Base-by-base conservation (phyloP, 768 basidiomycete genomes). In the Tylopilus sp. region DNA sequence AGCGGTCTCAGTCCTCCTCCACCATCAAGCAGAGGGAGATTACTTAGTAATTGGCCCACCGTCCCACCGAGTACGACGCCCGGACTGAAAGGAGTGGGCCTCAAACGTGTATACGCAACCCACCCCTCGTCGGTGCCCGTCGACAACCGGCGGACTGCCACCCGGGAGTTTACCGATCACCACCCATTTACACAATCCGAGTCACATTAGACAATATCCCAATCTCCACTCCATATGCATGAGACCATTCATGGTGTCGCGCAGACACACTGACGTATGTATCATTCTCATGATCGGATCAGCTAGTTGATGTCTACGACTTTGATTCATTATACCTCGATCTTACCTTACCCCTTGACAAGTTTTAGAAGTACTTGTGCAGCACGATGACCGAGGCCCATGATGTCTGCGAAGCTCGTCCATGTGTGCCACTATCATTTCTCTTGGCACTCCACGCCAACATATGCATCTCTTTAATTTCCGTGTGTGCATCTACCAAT, bases 1-100 rank as follows among this genome's bases (percentile, higher is more conserved):
- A 55, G 59, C 61, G 69, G 48, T n/a, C 17, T 24, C 41, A 26
- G 7, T 16, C 24, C 8, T 16, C 6, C 4, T 12, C 19, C 17
- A 36, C 16, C 14, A 14, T 17, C 6, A 16, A 34, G 40, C 24
- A 24, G 12, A 40, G 26, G 42, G 26, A 28, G 29, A 43, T 19
- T 26, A 37, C 10, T 37, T 31, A 11, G 36, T 37, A 37, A 37
- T 19, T 37, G 7, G 4, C 4, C 31, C 34, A 36, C 4, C 9
- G 16, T 36, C 34, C 11, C 34, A 36, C 34, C n/a, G n/a, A n/a
- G n/a, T n/a, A 36, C n/a, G 17, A n/a, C 36, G n/a, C 36, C n/a
- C 36, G n/a, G 7, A 37, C 36, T 19, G n/a, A 19, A 37, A 8
- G 3, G 3, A 37, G 36, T 19, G 10, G 19, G 21, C 36, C 36